Conservation (phyloP, 495 filamentous ascomycete species). For the Platismatia glauca region DNA sequence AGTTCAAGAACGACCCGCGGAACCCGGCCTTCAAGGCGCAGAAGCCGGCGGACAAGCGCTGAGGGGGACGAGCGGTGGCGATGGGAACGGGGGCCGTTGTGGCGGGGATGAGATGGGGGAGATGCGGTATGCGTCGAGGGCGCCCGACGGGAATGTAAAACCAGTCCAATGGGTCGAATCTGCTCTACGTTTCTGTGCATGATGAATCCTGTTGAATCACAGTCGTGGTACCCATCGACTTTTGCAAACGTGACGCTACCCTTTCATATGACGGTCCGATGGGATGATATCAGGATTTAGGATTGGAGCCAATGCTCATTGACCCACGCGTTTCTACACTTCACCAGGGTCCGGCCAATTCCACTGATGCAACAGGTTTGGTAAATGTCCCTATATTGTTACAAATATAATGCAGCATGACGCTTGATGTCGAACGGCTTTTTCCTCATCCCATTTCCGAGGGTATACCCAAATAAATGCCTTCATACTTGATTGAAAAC, state of each 20-base stretch:
- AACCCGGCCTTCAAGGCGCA: conserved; percentile 60
- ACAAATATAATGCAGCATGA: neutral
- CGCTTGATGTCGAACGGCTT: neutral
- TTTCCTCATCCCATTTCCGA: neutral
- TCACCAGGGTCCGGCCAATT: neutral
- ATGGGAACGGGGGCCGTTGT: neutral
- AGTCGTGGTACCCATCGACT: too few relatives aligned
- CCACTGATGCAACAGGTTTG: neutral
- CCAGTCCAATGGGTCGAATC: neutral
- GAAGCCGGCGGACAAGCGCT: conserved; percentile 30
- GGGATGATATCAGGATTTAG: neutral
- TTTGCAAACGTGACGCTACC: neutral
- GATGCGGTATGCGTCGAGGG: neutral
- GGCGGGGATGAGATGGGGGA: neutral
- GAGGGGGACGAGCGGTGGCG: neutral
- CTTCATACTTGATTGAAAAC: conserved; percentile 1
- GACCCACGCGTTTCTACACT: neutral
- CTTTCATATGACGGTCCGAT: neutral
- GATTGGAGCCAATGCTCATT: neutral
- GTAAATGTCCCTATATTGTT: neutral
- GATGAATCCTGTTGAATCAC: neutral
- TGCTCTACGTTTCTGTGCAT: neutral
- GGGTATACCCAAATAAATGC: conserved; percentile 6
- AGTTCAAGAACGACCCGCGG: conserved; percentile 93
- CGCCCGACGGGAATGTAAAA: neutral